Base-by-base conservation (phyloP, 2,329 filamentous ascomycete genomes). In the Xylaria sp. region DNA sequence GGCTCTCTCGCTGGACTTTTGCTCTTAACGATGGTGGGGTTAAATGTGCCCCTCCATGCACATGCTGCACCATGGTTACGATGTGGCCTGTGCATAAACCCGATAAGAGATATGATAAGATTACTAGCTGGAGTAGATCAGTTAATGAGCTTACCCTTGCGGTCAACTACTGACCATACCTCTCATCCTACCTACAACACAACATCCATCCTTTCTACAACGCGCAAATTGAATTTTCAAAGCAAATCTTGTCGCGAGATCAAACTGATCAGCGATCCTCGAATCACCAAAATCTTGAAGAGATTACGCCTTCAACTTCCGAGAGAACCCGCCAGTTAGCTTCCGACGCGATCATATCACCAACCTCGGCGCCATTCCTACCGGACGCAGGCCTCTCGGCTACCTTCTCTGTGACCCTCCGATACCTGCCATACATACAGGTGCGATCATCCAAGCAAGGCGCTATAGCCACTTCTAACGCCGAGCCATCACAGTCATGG, bases 21-120 rank as follows among this genome's bases (percentile, higher is more conserved):
- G 65, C 45, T 61, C 58, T 67, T 65, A 69, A 71, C 66, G 66
- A 72, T 73, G 67, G 74, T 66, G 75, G 74, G 74, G 75, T 67
- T 70, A 30, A 48, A 65, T 56, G 56, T 73, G 65, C 68, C 72
- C 70, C 71, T 72, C 71, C 67, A 71, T 64, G 46, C 32, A 32
- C 34, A 48, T 60, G 65, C 41, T 48, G 48, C 32, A 41, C 10
- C 4, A 25, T 8, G 20, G 25, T 50, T 60, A 23, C 13, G 55
- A 13, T 18, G 7, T 63, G 41, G 58, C 41, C 50, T 46, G 43
- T 66, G 58, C 52, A 2, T 8, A 15, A 5, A 13, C 25, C 32
- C 28, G 65, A 65, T 70, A 70, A 28, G 34, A 25, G n/a, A 36
- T 20, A 20, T 9, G 52, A 67, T 41, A n/a, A 41, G 50, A 34